Conservation (phyloP, 1,284 basidiomycete genomes). For the Heterobasidion parviporum region DNA sequence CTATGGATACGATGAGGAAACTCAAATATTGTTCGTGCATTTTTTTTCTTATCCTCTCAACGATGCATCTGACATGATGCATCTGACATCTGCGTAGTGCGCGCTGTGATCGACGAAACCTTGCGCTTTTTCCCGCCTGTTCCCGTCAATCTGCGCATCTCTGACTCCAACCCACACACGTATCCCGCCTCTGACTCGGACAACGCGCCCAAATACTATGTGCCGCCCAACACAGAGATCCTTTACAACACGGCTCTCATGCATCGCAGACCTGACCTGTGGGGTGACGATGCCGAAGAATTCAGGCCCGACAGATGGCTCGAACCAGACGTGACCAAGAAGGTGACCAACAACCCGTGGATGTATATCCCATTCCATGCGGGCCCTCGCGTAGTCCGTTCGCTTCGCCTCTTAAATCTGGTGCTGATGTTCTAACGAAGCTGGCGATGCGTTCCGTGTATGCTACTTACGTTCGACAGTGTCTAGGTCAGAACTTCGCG, state of each 20-base stretch:
- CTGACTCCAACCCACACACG: constrained; percentile 22
- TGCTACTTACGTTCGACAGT: neutral
- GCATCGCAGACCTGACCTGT: constrained; percentile 51
- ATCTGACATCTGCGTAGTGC: constrained; percentile 22
- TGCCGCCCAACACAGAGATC: constrained; percentile 50
- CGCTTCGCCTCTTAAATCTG: constrained; percentile 16
- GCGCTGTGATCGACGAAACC: constrained; percentile 67
- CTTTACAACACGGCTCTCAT: constrained; percentile 41
- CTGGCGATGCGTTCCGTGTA: constrained; percentile 13
- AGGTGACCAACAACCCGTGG: constrained; percentile 20
- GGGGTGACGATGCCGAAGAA: constrained; percentile 57
- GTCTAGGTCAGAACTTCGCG: constrained; percentile 24
- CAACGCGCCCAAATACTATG: constrained; percentile 35
- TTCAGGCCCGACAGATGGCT: constrained; percentile 41
- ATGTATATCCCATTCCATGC: constrained; percentile 24
- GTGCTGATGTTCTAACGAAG: neutral
- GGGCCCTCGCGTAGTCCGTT: constrained; percentile 19
- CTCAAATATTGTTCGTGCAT: constrained; percentile 46
- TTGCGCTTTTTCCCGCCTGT: constrained; percentile 68
- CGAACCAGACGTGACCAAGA: constrained; percentile 20
- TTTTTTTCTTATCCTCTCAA: constrained; percentile 21
- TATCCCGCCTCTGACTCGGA: constrained; percentile 40
- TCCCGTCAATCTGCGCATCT: constrained; percentile 47
- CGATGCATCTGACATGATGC: no score
- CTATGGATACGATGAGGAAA: constrained; percentile 43